Base-by-base conservation (phyloP, 2,329 filamentous ascomycete genomes). In the Chrysoporthe deuterocubensis region DNA sequence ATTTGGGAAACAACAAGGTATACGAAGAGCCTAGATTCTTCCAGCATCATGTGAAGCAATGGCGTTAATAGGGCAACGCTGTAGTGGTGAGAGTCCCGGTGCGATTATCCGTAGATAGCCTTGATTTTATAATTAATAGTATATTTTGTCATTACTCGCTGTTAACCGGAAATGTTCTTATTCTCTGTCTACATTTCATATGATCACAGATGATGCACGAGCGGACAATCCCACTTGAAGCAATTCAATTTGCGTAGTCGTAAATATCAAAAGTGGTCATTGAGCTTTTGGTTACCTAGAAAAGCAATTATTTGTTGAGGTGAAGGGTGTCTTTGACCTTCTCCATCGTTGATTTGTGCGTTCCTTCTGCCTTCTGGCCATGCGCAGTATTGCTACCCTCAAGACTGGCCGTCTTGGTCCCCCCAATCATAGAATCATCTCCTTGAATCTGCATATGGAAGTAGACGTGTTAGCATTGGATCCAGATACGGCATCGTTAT, bases 301-400 rank as follows among this genome's bases (percentile, higher is more conserved):
- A 13, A n/a, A 57, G 40, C 11, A 16, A 5, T 62, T 46, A 66
- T 58, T 68, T 68, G 42, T 58, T 68, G 21, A 66, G 8, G 37
- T 68, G 67, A 40, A 68, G 40, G 26, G 67, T 63, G 43, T 68
- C 67, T 63, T 68, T 68, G 63, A 66, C 43, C 58, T 66, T 68
- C 26, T 62, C 58, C 32, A 68, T n/a, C 21, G 61, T 62, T 32
- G 67, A 66, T 57, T 65, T 59, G 43, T 32, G 57, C 63, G 52
- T 6, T 57, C 42, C 63, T 40, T 52, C 46, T 40, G 63, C 52
- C 56, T 62, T 58, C 42, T 68, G 64, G 21, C 46, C 58, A 48
- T 40, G 52, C 9, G 57, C 56, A 50, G 50, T n/a, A 46, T 18
- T 46, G 50, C 58, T 66, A 42, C 63, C 58, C 63, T 68, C 63